phyloP scores from a whole-genome alignment of 1,284 basidiomycete species.

The Ceratorhiza oryzae-sativae region DNA sequence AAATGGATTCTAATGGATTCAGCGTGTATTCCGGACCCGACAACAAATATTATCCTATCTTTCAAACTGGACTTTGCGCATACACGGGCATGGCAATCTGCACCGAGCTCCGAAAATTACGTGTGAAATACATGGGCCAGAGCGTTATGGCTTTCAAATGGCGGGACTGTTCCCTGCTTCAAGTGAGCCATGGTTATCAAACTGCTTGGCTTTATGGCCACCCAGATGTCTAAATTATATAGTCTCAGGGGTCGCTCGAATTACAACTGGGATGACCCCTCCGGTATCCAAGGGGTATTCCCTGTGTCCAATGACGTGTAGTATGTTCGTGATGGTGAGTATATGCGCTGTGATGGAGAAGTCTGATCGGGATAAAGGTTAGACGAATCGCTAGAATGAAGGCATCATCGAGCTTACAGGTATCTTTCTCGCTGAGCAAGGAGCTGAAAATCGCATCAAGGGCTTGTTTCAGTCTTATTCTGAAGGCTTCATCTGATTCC shows the following conservation, averaged over 20 bases:
- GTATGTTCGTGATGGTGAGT: slow-evolving; percentile 64
- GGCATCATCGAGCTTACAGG: slow-evolving; percentile 55
- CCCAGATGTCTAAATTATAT: no score
- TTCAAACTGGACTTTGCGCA: no score
- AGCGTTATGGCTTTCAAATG: no score
- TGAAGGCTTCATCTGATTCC: slow-evolving; percentile 67
- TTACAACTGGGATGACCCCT: slow-evolving; percentile 50
- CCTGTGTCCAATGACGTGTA: slow-evolving; percentile 56
- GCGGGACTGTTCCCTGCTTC: no score
- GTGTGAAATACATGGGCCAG: no score
- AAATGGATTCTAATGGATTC: no score
- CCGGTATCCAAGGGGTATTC: slow-evolving; percentile 64
- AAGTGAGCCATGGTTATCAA: no score
- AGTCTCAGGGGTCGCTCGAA: background rate
- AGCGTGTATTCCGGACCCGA: no score
- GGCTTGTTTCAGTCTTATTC: slow-evolving; percentile 58
- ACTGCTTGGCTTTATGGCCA: no score
- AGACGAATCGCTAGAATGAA: background rate
- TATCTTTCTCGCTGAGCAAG: slow-evolving; percentile 51
- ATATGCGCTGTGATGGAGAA: slow-evolving; percentile 71
- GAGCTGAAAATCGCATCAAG: slow-evolving; percentile 68
- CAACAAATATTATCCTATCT: no score
- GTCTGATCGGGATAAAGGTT: slow-evolving; percentile 52
- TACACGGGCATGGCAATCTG: no score
- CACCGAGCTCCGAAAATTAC: no score